Base-by-base conservation (phyloP, 805 yeast species). In the Saccharomycopsis selenospora region DNA sequence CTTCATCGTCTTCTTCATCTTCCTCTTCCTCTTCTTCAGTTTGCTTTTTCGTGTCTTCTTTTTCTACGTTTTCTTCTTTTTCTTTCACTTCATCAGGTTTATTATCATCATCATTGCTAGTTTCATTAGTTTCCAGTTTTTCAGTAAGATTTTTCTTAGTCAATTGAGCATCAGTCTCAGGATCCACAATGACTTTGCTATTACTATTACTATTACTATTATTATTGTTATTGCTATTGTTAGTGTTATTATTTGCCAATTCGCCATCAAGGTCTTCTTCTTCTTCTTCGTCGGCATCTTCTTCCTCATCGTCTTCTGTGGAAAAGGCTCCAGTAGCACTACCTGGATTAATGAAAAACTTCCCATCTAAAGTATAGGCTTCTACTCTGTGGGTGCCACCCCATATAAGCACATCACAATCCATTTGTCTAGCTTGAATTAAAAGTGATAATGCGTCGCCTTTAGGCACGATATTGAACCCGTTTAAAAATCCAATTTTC, bases 301-400 rank as follows among this genome's bases (percentile, higher is more conserved):
- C 79, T 2, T 71, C 73, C 4, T 69, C 72, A 50, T 80, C 80
- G 66, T 80, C 78, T 58, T 80, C 82, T 27, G 85, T 75, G 40
- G 75, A 74, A 55, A 75, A 79, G 0, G 97, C 96, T 23, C 99
- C 99, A 0, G 97, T 90, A 38, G 95, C 95, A 61, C 95, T 84
- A 0, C 99, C 99, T 0, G 99, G 98, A 62, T 87, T 91, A n/a
- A 93, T 75, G 60, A 93, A 93, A 63, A 90, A 87, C 65, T 86
- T 87, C 20, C 95, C 95, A 55, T 89, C 98, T 50, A 90, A 68
- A 7, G 93, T 85, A 60, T 89, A 91, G 0, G 97, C 96, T 61
- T 91, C 98, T 3, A 88, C 95, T 55, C 80, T 78, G 62, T 88
- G 95, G 1, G 95, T 84, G 0, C 96, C 95, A 11, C 98, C 97